A percentile compares a stretch with the other conserved stretches of the same genome.
These are phyloP conservation scores for Ogataea henricii DNA, from an alignment of 805 yeast species.

Conservation along the genomic window DNA sequence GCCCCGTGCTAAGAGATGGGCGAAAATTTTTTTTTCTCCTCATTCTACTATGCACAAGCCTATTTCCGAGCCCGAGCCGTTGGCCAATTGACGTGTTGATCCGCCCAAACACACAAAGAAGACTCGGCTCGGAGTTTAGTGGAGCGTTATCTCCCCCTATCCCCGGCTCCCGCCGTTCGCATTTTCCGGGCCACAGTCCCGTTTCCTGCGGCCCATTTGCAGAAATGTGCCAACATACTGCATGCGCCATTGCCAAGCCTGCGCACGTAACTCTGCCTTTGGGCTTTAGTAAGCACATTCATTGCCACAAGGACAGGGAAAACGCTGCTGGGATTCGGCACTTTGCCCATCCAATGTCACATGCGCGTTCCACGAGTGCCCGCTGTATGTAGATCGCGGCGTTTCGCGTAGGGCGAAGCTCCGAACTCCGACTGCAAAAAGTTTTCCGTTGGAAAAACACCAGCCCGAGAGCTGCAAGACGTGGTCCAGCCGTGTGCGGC, in stretches of 20 bases:
- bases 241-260: neutral
- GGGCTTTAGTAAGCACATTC: too few relatives aligned
- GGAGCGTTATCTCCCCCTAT: neutral
- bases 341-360: neutral
- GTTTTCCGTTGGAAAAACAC: too few relatives aligned
- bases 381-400: neutral
- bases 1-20: neutral
- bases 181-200: neutral
- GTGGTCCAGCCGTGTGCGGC: too few relatives aligned
- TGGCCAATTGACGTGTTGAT: neutral
- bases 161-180: neutral
- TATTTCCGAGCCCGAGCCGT: neutral
- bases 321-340: neutral
- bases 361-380: neutral
- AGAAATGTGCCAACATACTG: neutral
- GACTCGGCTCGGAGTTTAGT: neutral
- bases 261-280: too few relatives aligned
- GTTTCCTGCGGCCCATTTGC: neutral
- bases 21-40: neutral
- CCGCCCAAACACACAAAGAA: neutral
- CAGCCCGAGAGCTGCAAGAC: too few relatives aligned
- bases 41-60: neutral
- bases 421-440: neutral
- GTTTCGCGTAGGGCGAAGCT: neutral
- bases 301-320: too few relatives aligned